phyloP scores from a whole-genome alignment of 352 stramenopile species.

The Globisporangium spiculum region DNA sequence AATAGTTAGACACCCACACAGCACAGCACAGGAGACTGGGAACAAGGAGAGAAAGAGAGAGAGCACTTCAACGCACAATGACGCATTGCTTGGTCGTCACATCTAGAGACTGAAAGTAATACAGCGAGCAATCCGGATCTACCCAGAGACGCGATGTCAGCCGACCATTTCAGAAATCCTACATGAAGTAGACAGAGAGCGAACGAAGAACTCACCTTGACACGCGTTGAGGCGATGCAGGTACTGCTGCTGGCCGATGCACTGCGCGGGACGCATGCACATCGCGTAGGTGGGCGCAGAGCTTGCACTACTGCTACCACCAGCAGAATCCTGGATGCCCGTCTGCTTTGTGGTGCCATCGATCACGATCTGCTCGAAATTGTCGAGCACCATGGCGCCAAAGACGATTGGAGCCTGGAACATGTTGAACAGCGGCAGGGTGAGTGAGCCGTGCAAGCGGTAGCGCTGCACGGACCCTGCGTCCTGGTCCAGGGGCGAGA shows the following conservation, averaged over 20 bases:
- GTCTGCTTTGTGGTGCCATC: slow-evolving; percentile 41
- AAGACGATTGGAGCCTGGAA: slow-evolving; percentile 58
- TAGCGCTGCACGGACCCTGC: slow-evolving; percentile 40
- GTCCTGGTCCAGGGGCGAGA: slow-evolving; percentile 42
- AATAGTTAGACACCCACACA: neutral
- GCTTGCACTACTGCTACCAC: neutral
- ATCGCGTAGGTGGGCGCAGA: slow-evolving; percentile 4
- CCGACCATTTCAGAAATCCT: neutral
- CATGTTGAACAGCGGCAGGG: slow-evolving; percentile 71
- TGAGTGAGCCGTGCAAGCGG: slow-evolving; percentile 41
- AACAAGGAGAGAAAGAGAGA: slow-evolving; percentile 1
- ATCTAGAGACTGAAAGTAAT: slow-evolving; percentile 64
- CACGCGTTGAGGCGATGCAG: slow-evolving; percentile 40
- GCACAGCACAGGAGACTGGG: neutral
- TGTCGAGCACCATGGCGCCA: slow-evolving; percentile 48
- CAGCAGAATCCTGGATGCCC: slow-evolving; percentile 15
- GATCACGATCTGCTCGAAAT: slow-evolving; percentile 41
- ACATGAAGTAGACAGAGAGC: neutral
- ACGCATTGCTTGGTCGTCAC: slow-evolving; percentile 38
- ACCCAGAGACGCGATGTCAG: neutral
- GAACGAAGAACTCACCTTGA: slow-evolving; percentile 28
- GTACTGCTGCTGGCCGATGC: slow-evolving; percentile 44
- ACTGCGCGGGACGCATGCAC: slow-evolving; percentile 23
- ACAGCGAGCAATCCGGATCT: slow-evolving; percentile 62
- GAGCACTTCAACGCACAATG: slow-evolving; percentile 37